phyloP scores from a whole-genome alignment of 768 basidiomycete genomes.

The Neoboletus brunneissimus region DNA sequence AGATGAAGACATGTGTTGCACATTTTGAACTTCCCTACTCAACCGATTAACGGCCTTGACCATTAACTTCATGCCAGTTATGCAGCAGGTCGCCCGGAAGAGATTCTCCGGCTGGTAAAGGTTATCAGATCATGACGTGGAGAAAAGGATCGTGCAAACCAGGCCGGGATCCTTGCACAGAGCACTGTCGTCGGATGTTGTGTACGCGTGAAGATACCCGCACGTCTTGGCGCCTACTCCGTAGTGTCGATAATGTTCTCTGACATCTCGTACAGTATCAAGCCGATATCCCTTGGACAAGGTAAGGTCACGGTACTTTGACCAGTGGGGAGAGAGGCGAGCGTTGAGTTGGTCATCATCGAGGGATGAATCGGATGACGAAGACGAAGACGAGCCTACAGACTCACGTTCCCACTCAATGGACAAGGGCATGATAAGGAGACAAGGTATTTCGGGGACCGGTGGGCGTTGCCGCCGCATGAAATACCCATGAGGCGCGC shows the following conservation, averaged over 20 bases:
- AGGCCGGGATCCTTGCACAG: constrained; percentile 71
- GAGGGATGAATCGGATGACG: constrained; percentile 49
- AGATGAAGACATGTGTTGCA: constrained; percentile 53
- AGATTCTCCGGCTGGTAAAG: constrained; percentile 60
- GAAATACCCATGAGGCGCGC: constrained; percentile 12
- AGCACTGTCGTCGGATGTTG: constrained; percentile 48
- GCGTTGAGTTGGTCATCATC: constrained; percentile 53
- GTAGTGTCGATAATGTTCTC: constrained; percentile 48
- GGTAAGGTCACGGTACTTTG: constrained; percentile 47
- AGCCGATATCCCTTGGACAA: constrained; percentile 55
- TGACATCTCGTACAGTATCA: constrained; percentile 68
- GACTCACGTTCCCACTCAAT: constrained; percentile 36
- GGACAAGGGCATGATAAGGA: constrained; percentile 72
- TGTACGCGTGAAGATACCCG: constrained; percentile 35
- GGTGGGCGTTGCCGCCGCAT: constrained; percentile 1
- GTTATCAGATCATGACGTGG: constrained; percentile 7
- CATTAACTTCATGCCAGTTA: constrained; percentile 53
- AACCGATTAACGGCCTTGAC: constrained; percentile 64
- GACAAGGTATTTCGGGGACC: constrained; percentile 32
- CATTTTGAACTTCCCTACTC: constrained; percentile 62
- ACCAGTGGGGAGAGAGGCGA: constrained; percentile 63
- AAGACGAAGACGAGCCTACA: constrained; percentile 36
- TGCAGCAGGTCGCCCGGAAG: constrained; percentile 59
- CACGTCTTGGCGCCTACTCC: constrained; percentile 20
- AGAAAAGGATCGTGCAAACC: constrained; percentile 38